Percentiles rank a stretch among this genome's conserved stretches.
Evolutionary conservation across 1,284 basidiomycete species (phyloP).

Genomic region (Pseudozyma thailandica): DNA sequence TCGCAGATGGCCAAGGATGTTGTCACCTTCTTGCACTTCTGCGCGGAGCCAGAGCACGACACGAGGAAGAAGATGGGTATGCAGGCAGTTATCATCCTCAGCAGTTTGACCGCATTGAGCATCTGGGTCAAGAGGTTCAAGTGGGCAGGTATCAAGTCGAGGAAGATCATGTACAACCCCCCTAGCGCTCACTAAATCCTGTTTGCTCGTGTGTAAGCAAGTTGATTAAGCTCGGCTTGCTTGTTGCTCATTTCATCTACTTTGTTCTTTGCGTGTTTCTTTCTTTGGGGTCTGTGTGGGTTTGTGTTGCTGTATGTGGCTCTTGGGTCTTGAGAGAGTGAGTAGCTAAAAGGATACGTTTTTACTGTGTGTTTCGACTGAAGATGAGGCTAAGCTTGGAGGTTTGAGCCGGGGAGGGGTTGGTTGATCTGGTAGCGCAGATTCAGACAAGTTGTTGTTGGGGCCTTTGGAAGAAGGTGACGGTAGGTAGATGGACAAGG

Average conservation of each 20-base stretch:
- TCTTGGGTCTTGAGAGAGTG: no score
- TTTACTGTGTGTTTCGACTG: no score
- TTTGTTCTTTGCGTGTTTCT: no score
- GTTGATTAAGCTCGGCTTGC: not conserved
- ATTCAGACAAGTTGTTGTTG: no score
- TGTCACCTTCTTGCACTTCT: conserved; percentile 80
- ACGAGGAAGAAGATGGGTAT: conserved; percentile 95
- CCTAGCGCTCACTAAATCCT: conserved; percentile 38
- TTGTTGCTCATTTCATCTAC: conserved; percentile 4
- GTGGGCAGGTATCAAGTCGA: conserved; percentile 61
- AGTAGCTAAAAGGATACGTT: no score
- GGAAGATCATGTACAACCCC: conserved; percentile 63
- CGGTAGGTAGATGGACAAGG: no score
- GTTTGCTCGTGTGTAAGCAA: not conserved
- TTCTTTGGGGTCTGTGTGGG: no score
- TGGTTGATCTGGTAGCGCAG: no score
- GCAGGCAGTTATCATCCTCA: conserved; percentile 65
- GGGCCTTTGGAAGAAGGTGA: no score
- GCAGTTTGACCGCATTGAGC: conserved; percentile 53
- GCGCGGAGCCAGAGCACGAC: conserved; percentile 94
- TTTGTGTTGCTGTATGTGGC: no score
- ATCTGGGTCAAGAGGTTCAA: conserved; percentile 65
- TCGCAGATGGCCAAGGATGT: conserved; percentile 99
- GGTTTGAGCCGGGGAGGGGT: no score
- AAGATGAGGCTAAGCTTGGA: no score